phyloP scores from a whole-genome alignment of 768 basidiomycete genomes.

The Pulveroboletus ravenelii region DNA sequence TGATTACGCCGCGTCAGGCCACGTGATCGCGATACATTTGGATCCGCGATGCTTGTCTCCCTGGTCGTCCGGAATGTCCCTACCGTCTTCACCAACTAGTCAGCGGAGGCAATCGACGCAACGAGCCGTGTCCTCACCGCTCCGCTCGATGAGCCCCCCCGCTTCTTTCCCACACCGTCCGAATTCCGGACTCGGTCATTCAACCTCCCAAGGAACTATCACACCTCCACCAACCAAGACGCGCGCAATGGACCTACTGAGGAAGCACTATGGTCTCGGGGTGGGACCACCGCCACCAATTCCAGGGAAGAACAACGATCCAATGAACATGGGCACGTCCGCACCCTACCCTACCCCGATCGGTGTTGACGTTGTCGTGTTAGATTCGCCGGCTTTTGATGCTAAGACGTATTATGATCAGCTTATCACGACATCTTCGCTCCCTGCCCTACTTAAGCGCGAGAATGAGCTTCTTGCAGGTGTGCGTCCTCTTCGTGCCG shows the following conservation, averaged over 20 bases:
- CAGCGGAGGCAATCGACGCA: slow-evolving; percentile 26
- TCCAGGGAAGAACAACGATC: slow-evolving; percentile 57
- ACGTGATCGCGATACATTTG: slow-evolving; percentile 24
- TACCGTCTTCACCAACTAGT: slow-evolving; percentile 10
- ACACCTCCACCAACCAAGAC: slow-evolving; percentile 38
- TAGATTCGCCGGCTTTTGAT: slow-evolving; percentile 81
- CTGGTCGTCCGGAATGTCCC: slow-evolving; percentile 5
- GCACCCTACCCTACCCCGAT: not conserved
- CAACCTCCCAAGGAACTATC: slow-evolving; percentile 21
- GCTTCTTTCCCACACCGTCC: slow-evolving; percentile 16
- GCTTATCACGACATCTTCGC: slow-evolving; percentile 73
- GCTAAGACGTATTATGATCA: slow-evolving; percentile 83
- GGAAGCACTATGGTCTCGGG: slow-evolving; percentile 85
- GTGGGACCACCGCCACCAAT: slow-evolving; percentile 64
- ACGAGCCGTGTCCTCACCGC: slow-evolving; percentile 41
- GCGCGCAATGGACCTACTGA: slow-evolving; percentile 68
- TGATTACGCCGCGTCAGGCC: not conserved
- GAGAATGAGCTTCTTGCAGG: slow-evolving; percentile 82
- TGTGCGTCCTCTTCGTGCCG: slow-evolving; percentile 17
- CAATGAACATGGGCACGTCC: slow-evolving; percentile 72
- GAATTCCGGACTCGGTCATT: slow-evolving; percentile 15
- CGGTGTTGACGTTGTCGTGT: not conserved
- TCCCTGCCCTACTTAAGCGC: slow-evolving; percentile 66
- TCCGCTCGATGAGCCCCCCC: slow-evolving; percentile 39
- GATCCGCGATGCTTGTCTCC: not conserved